phyloP scores from a whole-genome alignment of 1,284 basidiomycete genomes.

The Marasmius fiardii region DNA sequence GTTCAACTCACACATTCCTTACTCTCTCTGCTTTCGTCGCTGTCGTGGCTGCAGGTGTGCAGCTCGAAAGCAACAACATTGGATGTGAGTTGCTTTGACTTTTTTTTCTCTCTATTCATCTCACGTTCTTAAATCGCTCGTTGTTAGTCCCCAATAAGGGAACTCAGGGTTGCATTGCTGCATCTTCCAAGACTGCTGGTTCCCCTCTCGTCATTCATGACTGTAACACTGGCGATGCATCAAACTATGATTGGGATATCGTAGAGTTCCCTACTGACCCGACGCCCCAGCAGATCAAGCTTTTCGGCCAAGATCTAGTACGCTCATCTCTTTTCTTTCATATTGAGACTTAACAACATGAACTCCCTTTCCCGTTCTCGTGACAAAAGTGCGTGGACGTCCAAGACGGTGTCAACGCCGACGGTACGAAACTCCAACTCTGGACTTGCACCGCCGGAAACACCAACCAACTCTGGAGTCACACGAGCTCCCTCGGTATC shows the following conservation, averaged over 20 bases:
- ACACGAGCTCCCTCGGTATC: background rate
- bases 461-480: background rate
- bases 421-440: background rate
- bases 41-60: background rate
- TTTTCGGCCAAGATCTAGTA: background rate
- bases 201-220: background rate
- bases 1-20: background rate
- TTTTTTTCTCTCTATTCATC: background rate
- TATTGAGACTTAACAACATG: too few species aligned
- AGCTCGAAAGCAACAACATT: background rate
- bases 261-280: background rate
- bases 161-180: background rate
- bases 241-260: background rate
- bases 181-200: background rate
- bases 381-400: background rate
- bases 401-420: background rate
- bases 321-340: background rate
- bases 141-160: background rate
- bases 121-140: background rate
- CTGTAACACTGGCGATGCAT: background rate
- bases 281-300: background rate
- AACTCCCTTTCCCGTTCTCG: background rate
- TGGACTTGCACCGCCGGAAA: background rate
- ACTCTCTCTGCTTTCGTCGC: background rate
- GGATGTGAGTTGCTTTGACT: background rate